Percentiles rank a stretch among this genome's conserved stretches.
phyloP scores from a whole-genome alignment of 1,284 basidiomycete species.

The Leccinum proximum region DNA sequence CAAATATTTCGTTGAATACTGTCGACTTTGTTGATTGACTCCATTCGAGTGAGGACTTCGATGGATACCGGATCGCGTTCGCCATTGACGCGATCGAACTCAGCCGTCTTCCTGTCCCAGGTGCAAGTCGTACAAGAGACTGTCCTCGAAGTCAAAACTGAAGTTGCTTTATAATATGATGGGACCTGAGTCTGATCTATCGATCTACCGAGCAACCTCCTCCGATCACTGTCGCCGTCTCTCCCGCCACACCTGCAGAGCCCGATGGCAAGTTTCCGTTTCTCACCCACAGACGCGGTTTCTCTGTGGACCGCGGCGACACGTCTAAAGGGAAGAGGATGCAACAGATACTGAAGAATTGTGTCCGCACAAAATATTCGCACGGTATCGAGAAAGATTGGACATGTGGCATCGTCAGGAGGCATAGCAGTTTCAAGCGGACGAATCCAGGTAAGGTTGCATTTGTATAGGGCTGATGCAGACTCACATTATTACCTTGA shows the following conservation, averaged over 20 bases:
- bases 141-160: constrained; percentile 12
- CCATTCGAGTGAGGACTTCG: constrained; percentile 28
- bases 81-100: constrained; percentile 21
- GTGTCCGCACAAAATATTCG: too few species aligned
- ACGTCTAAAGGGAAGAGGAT: too few species aligned
- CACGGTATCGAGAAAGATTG: too few species aligned
- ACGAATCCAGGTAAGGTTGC: too few species aligned
- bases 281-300: constrained; percentile 1
- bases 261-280: constrained; percentile 22
- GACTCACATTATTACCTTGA: too few species aligned
- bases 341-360: too few species aligned
- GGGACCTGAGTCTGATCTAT: constrained; percentile 7
- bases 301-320: too few species aligned
- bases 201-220: constrained; percentile 16
- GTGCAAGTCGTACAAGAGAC: constrained; percentile 9
- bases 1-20: background rate
- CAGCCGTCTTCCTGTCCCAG: constrained; percentile 18
- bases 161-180: constrained; percentile 2
- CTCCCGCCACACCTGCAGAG: constrained; percentile 44
- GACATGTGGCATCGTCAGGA: too few species aligned
- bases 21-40: background rate
- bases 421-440: too few species aligned
- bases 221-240: constrained; percentile 41
- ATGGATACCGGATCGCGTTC: constrained; percentile 29
- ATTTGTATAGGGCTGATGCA: too few species aligned